phyloP scores from a whole-genome alignment of 371 early-diverging fungal species.

The Gilbertella persicaria region DNA sequence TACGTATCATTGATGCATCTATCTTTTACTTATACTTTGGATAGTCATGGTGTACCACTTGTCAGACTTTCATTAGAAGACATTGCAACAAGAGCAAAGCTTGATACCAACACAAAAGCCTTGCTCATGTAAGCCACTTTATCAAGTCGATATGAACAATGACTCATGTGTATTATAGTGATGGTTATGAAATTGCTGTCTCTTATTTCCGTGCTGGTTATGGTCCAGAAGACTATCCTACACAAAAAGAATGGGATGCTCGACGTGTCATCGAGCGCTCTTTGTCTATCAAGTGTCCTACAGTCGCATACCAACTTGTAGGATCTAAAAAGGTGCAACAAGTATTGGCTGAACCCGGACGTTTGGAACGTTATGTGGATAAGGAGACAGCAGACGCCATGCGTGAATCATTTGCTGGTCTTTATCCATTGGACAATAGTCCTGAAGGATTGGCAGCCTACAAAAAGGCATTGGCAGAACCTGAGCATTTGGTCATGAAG shows the following conservation, averaged over 20 bases:
- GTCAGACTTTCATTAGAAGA: constrained; percentile 73
- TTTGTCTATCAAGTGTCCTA: constrained; percentile 87
- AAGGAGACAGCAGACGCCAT: constrained; percentile 55
- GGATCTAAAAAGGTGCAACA: constrained; percentile 98
- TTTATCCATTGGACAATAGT: constrained; percentile 84
- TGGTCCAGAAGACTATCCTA: constrained; percentile 86
- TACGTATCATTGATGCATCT: constrained; percentile 30
- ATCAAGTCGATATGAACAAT: too few relatives aligned
- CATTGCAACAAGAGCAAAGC: constrained; percentile 53
- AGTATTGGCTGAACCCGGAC: constrained; percentile 79
- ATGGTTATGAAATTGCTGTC: constrained; percentile 80
- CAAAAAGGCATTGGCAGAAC: constrained; percentile 63
- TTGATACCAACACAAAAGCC: constrained; percentile 58
- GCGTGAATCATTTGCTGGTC: constrained; percentile 84
- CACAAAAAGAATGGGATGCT: constrained; percentile 86
- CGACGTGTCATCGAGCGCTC: constrained; percentile 79
- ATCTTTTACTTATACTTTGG: constrained; percentile 1
- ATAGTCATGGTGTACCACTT: constrained; percentile 65
- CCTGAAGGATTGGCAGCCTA: constrained; percentile 71
- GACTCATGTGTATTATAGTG: constrained; percentile 36
- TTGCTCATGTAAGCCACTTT: constrained; percentile 55
- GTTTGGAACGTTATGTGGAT: constrained; percentile 76
- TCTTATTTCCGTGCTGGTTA: constrained; percentile 94
- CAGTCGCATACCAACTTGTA: constrained; percentile 89
- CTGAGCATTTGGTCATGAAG: constrained; percentile 84